These are phyloP conservation scores for Suillus placidus DNA, from an alignment of 768 basidiomycete species.

Conservation along the genomic window DNA sequence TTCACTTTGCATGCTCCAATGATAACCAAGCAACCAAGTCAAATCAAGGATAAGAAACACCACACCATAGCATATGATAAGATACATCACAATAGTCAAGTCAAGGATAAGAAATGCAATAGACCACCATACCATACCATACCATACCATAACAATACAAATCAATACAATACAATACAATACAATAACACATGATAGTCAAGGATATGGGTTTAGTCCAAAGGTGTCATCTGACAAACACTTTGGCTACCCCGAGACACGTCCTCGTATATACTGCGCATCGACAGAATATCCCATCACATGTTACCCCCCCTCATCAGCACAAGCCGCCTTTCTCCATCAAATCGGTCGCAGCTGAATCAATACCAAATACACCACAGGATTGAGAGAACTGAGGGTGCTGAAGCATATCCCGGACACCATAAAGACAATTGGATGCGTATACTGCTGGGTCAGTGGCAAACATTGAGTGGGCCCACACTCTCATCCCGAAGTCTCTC, in stretches of 20 bases:
- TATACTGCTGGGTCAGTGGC: not conserved
- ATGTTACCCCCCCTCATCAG: not conserved
- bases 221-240: not conserved
- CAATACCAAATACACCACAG: not conserved
- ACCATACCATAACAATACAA: too few species aligned
- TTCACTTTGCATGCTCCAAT: too few species aligned
- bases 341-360: not conserved
- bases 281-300: not conserved
- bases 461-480: not conserved
- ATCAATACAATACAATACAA: too few species aligned
- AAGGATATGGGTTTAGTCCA: too few species aligned
- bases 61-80: too few species aligned
- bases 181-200: too few species aligned
- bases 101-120: too few species aligned
- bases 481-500: not conserved
- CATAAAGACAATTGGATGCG: not conserved
- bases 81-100: too few species aligned
- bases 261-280: not conserved
- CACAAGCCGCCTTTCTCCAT: not conserved
- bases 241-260: not conserved
- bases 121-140: too few species aligned
- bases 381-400: not conserved
- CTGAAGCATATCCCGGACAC: not conserved
- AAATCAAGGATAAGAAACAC: too few species aligned
- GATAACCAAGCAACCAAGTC: too few species aligned